Percentiles rank a stretch among this genome's conserved stretches.
Conservation (phyloP, 371 early-diverging fungal species). For the Actinomortierella wolfii region DNA sequence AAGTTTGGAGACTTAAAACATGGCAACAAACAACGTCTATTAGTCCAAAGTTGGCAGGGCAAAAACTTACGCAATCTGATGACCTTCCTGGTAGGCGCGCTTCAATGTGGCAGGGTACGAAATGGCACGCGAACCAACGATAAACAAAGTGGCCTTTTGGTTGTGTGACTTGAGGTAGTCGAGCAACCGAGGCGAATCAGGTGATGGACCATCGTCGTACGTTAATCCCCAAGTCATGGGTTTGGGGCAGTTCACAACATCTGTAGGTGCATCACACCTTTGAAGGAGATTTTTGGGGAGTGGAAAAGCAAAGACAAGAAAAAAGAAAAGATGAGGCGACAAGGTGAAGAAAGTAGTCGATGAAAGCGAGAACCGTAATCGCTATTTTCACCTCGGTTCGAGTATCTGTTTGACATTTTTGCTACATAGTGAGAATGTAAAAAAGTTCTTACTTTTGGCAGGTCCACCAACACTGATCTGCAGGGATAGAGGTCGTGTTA, state of each 20-base stretch:
- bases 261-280: conserved; percentile 25
- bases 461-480: conserved; percentile 26
- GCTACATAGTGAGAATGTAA: no score
- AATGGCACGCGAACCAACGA: conserved; percentile 60
- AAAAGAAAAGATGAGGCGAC: no score
- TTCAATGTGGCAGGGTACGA: conserved; percentile 53
- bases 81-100: conserved; percentile 45
- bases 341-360: no score
- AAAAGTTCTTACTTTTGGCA: conserved; percentile 19
- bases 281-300: no score
- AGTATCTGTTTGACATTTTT: no score
- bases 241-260: conserved; percentile 55
- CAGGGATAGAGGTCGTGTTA: conserved; percentile 1
- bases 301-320: no score
- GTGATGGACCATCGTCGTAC: conserved; percentile 21
- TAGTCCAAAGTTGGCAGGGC: no score
- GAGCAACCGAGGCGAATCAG: conserved; percentile 47
- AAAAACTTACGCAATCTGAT: conserved; percentile 40
- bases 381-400: no score
- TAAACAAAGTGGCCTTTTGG: conserved; percentile 66
- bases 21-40: no score
- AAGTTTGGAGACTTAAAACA: no score
- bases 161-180: conserved; percentile 54
- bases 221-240: conserved; percentile 51
- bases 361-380: no score